Evolutionary conservation across 2,329 filamentous ascomycete genomes (phyloP).

Genomic region (Onygenales sp.): DNA sequence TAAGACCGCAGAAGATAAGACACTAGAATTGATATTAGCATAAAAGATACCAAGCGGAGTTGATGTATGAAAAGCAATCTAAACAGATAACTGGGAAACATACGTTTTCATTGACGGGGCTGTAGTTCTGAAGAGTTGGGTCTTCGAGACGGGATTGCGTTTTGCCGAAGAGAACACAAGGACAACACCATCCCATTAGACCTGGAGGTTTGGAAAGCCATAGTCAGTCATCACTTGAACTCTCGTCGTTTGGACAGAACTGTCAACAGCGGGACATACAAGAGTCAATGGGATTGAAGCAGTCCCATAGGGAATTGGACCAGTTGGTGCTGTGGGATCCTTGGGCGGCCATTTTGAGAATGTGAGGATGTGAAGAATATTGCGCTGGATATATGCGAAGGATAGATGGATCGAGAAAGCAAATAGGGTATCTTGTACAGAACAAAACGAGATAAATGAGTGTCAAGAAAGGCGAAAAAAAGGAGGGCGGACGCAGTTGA

Average conservation of each 20-base stretch:
- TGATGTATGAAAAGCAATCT: neutral
- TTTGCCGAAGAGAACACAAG: conserved; percentile 5
- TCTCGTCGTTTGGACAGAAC: neutral
- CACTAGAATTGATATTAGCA: neutral
- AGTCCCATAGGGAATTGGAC: conserved; percentile 4
- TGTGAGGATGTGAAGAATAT: too few relatives aligned
- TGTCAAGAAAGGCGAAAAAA: too few relatives aligned
- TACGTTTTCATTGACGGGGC: conserved; percentile 7
- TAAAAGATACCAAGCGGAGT: neutral
- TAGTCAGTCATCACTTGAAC: neutral
- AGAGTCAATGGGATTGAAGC: conserved; percentile 3
- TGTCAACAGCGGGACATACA: neutral
- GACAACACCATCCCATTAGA: conserved; percentile 5
- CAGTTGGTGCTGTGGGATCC: neutral
- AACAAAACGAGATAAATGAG: too few relatives aligned
- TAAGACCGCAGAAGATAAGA: conserved; percentile 5
- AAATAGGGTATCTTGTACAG: too few relatives aligned
- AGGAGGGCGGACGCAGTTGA: too few relatives aligned
- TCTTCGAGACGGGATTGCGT: conserved; percentile 4
- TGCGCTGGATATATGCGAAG: neutral
- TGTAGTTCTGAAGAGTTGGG: conserved; percentile 2
- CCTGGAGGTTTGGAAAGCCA: neutral
- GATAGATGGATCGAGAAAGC: neutral
- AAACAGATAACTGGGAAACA: neutral
- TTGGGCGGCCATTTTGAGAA: neutral